Conservation (phyloP, 176 grass and related monocot species). For the Dendrocalamus sinicus region DNA sequence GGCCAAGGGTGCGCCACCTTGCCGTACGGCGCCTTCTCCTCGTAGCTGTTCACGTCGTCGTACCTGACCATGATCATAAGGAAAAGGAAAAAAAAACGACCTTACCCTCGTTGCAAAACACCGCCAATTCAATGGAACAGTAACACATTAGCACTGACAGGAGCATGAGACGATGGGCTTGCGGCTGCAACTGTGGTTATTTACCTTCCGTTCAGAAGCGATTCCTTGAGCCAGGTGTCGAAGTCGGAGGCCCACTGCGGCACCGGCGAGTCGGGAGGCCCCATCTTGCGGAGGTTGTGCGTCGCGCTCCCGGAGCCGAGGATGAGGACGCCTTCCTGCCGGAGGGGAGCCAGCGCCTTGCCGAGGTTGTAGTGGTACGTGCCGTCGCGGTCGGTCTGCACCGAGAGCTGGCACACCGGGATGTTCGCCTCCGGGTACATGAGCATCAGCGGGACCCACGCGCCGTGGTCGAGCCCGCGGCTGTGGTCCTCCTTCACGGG, state of each 20-base stretch:
- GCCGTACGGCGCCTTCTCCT: constrained; percentile 66
- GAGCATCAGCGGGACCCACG: constrained; percentile 78
- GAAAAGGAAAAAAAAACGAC: not conserved
- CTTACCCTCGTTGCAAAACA: not conserved
- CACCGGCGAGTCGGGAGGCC: constrained; percentile 19
- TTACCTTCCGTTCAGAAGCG: constrained; percentile 70
- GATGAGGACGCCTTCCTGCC: constrained; percentile 71
- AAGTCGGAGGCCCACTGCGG: constrained; percentile 74
- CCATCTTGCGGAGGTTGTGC: constrained; percentile 70
- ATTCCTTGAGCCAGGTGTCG: constrained; percentile 77
- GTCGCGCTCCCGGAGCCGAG: constrained; percentile 84
- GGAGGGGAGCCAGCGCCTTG: constrained; percentile 64
- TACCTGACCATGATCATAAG: constrained; percentile 36
- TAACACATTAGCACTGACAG: no score
- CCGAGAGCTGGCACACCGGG: constrained; percentile 82
- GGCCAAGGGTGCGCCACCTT: constrained; percentile 80
- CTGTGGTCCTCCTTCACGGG: constrained; percentile 60
- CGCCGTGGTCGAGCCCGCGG: constrained; percentile 84
- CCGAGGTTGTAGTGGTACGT: constrained; percentile 86
- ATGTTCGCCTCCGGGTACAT: constrained; percentile 83
- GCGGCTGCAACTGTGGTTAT: not conserved
- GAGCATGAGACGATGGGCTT: no score
- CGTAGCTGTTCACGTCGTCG: constrained; percentile 68
- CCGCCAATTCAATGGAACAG: not conserved
- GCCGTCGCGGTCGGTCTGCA: constrained; percentile 62